These are phyloP conservation scores for Lithospermum erythrorhizon DNA, from an alignment of 257 asterid genomes.

Conservation along the genomic window DNA sequence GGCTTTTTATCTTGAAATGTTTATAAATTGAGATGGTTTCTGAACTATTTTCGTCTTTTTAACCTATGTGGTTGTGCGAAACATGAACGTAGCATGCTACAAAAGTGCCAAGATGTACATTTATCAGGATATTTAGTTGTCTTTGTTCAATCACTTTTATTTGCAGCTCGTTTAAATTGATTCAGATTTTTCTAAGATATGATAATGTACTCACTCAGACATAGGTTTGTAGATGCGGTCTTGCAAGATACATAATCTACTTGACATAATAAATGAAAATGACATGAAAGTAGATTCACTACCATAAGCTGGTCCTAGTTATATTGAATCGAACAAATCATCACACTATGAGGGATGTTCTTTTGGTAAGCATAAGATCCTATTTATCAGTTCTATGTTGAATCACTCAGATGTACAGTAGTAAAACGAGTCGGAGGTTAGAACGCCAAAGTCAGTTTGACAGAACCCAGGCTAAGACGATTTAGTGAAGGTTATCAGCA, in stretches of 20 bases:
- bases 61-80: no score
- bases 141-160: no score
- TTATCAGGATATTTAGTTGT: no score
- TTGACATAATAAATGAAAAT: not conserved
- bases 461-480: no score
- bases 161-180: no score
- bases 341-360: not conserved
- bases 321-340: not conserved
- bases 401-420: not conserved
- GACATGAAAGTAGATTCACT: not conserved
- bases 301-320: not conserved
- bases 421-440: not conserved
- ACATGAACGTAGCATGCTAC: no score
- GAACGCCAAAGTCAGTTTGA: not conserved
- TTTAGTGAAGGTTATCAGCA: not conserved
- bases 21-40: no score
- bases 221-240: no score
- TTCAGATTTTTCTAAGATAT: no score
- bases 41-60: no score
- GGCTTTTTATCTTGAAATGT: not conserved
- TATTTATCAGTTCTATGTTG: not conserved
- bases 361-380: not conserved
- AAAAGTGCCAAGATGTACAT: no score
- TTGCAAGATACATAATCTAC: not conserved
- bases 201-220: no score